These are phyloP conservation scores for Ophiognomonia clavigignenti-juglandacearum DNA, from an alignment of 2,329 filamentous ascomycete species.

Conservation along the genomic window DNA sequence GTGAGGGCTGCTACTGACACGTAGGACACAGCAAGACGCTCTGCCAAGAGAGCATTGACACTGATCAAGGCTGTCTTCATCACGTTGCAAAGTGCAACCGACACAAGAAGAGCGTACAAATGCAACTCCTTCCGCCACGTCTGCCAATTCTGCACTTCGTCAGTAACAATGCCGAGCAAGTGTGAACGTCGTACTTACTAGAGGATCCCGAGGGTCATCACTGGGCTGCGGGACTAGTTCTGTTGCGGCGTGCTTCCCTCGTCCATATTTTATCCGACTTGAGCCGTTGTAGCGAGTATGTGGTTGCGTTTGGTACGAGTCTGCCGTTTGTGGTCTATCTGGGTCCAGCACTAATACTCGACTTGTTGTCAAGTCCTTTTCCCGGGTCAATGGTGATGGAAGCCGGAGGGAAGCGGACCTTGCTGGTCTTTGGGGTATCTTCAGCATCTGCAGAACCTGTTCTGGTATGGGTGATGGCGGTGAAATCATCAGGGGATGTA, in stretches of 20 bases:
- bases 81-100: constrained; percentile 41
- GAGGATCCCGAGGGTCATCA: constrained; percentile 47
- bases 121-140: constrained; percentile 49
- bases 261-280: constrained; percentile 42
- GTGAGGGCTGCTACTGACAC: constrained; percentile 45
- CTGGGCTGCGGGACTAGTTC: constrained; percentile 53
- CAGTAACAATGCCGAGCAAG: not conserved
- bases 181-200: constrained; percentile 34
- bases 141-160: constrained; percentile 46
- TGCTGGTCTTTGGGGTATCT: not conserved
- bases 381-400: constrained; percentile 4
- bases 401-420: constrained; percentile 8
- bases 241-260: constrained; percentile 34
- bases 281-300: constrained; percentile 24
- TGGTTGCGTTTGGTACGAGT: constrained; percentile 10
- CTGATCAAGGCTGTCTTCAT: constrained; percentile 51
- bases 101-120: constrained; percentile 40
- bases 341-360: constrained; percentile 20
- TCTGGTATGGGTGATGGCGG: constrained; percentile 1
- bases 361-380: constrained; percentile 1
- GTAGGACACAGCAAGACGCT: constrained; percentile 39
- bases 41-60: constrained; percentile 40
- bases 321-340: constrained; percentile 20
- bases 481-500: constrained; percentile 9
- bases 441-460: not conserved